Conservation (phyloP, 495 filamentous ascomycete species). For the Lasiosphaeris hirsuta region DNA sequence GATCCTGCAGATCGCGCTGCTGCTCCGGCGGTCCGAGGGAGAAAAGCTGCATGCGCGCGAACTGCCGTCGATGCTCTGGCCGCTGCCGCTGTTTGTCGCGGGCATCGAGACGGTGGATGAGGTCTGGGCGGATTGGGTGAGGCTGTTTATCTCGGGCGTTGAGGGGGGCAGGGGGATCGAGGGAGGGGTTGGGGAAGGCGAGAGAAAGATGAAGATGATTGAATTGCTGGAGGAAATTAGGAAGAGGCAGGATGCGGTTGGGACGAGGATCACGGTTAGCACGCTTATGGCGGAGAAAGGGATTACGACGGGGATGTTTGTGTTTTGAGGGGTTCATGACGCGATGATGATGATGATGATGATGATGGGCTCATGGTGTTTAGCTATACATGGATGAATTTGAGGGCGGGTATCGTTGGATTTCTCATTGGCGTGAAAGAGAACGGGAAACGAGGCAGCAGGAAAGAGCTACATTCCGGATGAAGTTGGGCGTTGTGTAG, state of each 20-base stretch:
- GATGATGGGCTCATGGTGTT: background rate
- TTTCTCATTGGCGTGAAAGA: too few species aligned
- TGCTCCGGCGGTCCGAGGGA: conserved; percentile 15
- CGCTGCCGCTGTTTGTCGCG: conserved; percentile 28
- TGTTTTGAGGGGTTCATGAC: conserved; percentile 4
- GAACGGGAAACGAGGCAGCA: too few species aligned
- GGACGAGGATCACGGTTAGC: conserved; percentile 10
- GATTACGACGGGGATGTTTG: conserved; percentile 7
- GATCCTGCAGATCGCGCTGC: conserved; percentile 20
- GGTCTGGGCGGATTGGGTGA: conserved; percentile 30
- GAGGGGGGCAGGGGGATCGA: background rate
- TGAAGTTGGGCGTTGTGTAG: too few species aligned
- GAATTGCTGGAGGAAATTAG: conserved; percentile 18
- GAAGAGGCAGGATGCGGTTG: conserved; percentile 18
- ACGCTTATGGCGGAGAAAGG: conserved; percentile 9
- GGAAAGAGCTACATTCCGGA: too few species aligned
- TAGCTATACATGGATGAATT: background rate
- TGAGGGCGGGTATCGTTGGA: background rate
- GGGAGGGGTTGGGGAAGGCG: background rate
- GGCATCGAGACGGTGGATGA: conserved; percentile 30
- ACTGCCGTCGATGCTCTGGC: conserved; percentile 22
- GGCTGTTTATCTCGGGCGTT: conserved; percentile 18
- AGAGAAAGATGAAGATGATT: conserved; percentile 1
- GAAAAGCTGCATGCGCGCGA: background rate
- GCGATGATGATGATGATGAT: background rate